Evolutionary conservation across 495 filamentous ascomycete species (phyloP).

Genomic region (Tetracladium marchalianum): DNA sequence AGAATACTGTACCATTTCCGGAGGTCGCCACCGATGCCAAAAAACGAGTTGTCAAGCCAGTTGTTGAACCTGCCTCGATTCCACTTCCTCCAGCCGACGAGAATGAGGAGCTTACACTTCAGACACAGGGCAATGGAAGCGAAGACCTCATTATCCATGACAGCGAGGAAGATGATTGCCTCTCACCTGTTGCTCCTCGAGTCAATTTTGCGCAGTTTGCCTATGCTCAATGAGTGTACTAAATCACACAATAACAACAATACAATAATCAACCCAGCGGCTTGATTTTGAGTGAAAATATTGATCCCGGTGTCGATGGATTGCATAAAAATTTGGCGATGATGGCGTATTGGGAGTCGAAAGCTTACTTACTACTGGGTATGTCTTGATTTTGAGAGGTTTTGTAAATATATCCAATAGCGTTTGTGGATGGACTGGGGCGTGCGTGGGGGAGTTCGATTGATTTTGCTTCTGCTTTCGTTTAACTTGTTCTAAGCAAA

Average conservation of each 20-base stretch:
- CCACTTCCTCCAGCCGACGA: conserved; percentile 15
- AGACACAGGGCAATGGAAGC: conserved; percentile 8
- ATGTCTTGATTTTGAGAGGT: too few species aligned
- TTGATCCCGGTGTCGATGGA: too few species aligned
- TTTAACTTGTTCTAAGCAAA: too few species aligned
- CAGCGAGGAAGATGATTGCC: conserved; percentile 16
- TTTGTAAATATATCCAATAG: too few species aligned
- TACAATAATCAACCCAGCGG: too few species aligned
- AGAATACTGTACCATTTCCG: conserved; percentile 14
- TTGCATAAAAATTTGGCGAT: too few species aligned
- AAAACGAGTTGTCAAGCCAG: background rate
- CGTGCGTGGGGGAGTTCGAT: background rate
- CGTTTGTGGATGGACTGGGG: background rate
- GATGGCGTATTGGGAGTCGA: background rate
- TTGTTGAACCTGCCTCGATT: conserved; percentile 11
- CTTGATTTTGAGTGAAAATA: too few species aligned
- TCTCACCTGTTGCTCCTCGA: background rate
- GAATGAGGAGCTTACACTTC: conserved; percentile 10
- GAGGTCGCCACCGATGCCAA: conserved; percentile 7
- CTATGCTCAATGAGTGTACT: conserved; percentile 3
- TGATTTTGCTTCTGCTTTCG: too few species aligned
- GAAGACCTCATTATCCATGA: conserved; percentile 21
- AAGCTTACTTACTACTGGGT: background rate
- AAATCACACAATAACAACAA: background rate
- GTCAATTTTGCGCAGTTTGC: conserved; percentile 11